Evolutionary conservation across 768 basidiomycete genomes (phyloP).

Genomic region (Neoboletus brunneissimus): DNA sequence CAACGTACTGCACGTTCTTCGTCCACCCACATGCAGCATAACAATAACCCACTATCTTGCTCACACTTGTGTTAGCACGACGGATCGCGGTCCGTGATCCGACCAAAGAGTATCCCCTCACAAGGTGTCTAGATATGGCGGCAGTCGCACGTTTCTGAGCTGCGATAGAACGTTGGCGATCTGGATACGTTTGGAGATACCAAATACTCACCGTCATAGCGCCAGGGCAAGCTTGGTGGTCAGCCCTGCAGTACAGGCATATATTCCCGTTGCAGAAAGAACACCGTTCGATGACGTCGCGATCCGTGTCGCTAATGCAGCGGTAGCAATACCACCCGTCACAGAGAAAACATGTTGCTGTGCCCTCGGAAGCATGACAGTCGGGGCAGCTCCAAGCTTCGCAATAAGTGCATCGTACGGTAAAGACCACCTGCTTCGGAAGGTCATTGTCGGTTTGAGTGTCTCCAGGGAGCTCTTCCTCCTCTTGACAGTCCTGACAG

Average conservation of each 20-base stretch:
- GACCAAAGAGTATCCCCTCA: background rate
- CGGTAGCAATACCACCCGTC: background rate
- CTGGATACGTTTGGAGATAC: background rate
- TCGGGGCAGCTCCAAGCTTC: constrained; percentile 2
- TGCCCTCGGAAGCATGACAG: background rate
- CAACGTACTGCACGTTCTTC: background rate
- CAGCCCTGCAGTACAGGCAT: background rate
- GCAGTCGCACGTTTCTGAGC: background rate
- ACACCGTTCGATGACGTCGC: background rate
- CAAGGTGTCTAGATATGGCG: background rate
- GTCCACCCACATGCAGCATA: background rate
- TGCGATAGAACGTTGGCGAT: background rate
- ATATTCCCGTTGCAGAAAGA: background rate
- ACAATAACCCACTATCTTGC: background rate
- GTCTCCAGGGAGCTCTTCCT: constrained; percentile 6
- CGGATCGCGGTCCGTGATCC: background rate
- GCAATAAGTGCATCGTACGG: constrained; percentile 1
- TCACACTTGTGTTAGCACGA: background rate
- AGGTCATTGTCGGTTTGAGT: background rate
- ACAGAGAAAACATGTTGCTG: constrained; percentile 2
- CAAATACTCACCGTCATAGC: background rate
- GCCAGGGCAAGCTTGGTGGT: background rate
- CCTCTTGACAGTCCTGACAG: constrained; percentile 13
- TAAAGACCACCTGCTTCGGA: background rate
- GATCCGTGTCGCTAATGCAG: background rate